Evolutionary conservation across 257 asterid genomes (phyloP).

Genomic region (Mitragyna speciosa): DNA sequence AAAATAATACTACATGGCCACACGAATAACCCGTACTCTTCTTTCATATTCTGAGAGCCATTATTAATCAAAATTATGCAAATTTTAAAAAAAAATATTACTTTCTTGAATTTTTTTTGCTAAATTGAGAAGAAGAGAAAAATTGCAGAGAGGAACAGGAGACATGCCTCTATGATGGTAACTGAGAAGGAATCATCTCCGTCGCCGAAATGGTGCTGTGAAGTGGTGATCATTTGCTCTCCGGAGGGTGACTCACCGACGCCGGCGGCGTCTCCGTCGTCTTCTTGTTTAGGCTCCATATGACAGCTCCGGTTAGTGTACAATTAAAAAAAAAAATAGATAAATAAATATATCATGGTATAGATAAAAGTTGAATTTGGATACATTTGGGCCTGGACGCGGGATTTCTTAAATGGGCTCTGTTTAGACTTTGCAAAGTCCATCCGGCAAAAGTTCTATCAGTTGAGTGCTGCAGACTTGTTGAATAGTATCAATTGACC

Average conservation of each 20-base stretch:
- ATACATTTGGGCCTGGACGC: too few relatives aligned
- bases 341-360: too few relatives aligned
- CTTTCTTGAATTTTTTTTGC: background rate
- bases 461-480: too few relatives aligned
- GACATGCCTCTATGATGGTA: slow-evolving; percentile 57
- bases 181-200: slow-evolving; percentile 52
- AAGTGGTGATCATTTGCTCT: slow-evolving; percentile 54
- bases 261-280: slow-evolving; percentile 16
- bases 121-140: slow-evolving; percentile 7
- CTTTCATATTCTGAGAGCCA: slow-evolving; percentile 70
- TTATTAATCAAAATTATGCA: background rate
- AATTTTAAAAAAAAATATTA: background rate
- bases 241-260: slow-evolving; percentile 26
- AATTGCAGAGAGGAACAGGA: slow-evolving; percentile 17
- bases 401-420: too few relatives aligned
- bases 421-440: too few relatives aligned
- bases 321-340: too few relatives aligned
- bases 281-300: slow-evolving; percentile 21
- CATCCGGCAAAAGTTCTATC: too few relatives aligned
- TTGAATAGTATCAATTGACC: too few relatives aligned
- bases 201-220: slow-evolving; percentile 57
- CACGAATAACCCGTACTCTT: slow-evolving; percentile 87
- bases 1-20: slow-evolving; percentile 91
- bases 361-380: too few relatives aligned
- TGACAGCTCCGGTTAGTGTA: slow-evolving; percentile 1